These are phyloP conservation scores for Bryum argenteum DNA, from an alignment of 225 moss, liverwort and hornwort species.

Conservation along the genomic window DNA sequence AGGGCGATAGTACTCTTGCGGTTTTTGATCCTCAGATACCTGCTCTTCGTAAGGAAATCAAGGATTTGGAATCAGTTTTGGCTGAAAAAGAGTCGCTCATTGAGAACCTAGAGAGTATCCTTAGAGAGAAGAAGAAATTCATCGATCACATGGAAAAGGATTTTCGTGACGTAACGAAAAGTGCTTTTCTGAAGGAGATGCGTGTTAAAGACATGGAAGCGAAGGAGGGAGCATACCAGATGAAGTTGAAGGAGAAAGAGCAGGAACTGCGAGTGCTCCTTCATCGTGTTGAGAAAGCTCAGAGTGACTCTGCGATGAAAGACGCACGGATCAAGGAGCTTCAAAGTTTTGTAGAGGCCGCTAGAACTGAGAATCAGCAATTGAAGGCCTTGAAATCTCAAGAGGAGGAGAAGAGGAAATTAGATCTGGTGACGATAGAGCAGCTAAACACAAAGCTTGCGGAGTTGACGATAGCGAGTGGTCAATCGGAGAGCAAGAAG, in stretches of 20 bases:
- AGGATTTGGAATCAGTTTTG: constrained; percentile 34
- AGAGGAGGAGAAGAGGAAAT: constrained; percentile 39
- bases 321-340: constrained; percentile 30
- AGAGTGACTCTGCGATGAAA: constrained; percentile 28
- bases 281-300: constrained; percentile 35
- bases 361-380: constrained; percentile 38
- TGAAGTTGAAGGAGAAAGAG: constrained; percentile 43
- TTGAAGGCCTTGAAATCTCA: constrained; percentile 40
- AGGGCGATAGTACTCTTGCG: constrained; percentile 28
- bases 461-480: constrained; percentile 28
- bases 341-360: constrained; percentile 29
- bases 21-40: constrained; percentile 39
- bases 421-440: constrained; percentile 24
- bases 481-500: constrained; percentile 33
- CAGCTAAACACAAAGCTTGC: constrained; percentile 36
- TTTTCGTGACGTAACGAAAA: constrained; percentile 41
- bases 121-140: constrained; percentile 41
- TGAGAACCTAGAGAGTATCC: constrained; percentile 31
- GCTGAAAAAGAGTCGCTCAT: constrained; percentile 22
- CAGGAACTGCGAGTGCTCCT: constrained; percentile 38
- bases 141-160: constrained; percentile 52
- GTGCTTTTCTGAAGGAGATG: constrained; percentile 40
- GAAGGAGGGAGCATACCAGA: constrained; percentile 19
- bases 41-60: constrained; percentile 32
- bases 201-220: constrained; percentile 41